Evolutionary conservation across 768 basidiomycete species (phyloP).

Genomic region (Tricholoma hemisulphureum): DNA sequence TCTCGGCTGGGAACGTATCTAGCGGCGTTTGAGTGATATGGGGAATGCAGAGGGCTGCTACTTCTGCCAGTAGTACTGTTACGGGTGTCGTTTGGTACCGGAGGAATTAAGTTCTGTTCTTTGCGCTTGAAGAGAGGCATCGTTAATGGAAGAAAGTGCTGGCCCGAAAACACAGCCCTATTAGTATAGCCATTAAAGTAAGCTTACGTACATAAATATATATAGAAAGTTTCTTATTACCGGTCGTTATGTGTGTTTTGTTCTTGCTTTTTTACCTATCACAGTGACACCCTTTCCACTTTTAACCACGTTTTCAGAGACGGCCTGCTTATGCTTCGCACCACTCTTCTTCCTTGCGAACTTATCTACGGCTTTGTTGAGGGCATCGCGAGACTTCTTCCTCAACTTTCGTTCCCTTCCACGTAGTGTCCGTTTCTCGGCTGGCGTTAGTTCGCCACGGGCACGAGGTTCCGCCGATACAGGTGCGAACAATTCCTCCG

Average conservation of each 20-base stretch:
- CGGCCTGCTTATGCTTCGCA: conserved; percentile 76
- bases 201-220: neutral
- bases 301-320: conserved; percentile 80
- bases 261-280: conserved; percentile 61
- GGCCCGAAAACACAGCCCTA: neutral
- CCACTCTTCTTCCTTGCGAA: conserved; percentile 54
- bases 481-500: conserved; percentile 84
- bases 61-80: conserved; percentile 27
- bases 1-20: conserved; percentile 73
- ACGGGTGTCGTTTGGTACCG: conserved; percentile 43
- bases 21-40: conserved; percentile 50
- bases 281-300: conserved; percentile 84
- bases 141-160: conserved; percentile 12
- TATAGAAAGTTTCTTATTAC: neutral
- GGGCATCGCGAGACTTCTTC: conserved; percentile 61
- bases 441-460: conserved; percentile 79
- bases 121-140: conserved; percentile 76
- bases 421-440: conserved; percentile 73
- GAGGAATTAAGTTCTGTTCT: conserved; percentile 63
- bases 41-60: conserved; percentile 38
- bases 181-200: too few relatives aligned
- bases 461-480: conserved; percentile 54
- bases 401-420: conserved; percentile 68
- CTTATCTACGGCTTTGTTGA: conserved; percentile 66
- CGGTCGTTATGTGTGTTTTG: neutral